Base-by-base conservation (phyloP, 2,329 filamentous ascomycete species). In the Lasiodiplodia hormozganensis region DNA sequence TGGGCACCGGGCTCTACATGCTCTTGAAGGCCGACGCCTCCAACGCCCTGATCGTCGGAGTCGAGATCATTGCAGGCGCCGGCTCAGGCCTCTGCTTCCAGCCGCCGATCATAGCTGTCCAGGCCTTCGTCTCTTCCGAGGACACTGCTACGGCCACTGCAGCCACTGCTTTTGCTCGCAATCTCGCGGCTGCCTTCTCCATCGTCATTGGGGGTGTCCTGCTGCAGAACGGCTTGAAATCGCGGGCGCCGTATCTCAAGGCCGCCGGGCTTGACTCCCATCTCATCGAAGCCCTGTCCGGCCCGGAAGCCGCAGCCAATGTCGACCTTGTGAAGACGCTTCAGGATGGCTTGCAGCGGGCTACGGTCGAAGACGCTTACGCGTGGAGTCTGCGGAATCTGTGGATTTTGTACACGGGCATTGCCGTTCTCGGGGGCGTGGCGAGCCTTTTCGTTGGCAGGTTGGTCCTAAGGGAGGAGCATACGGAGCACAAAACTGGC, bases 21-120 rank as follows among this genome's bases (percentile, higher is more conserved):
- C 71, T 70, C 16, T 76, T 79, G 60, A 70, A 74, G 49, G 74
- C 74, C 28, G 70, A 70, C 28, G 75, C 78, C 3, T 71, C 72
- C 14, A 75, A 76, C 6, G 76, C 71, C 0, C 68, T 71, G 54
- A 82, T 86, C 14, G 75, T 87, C 28, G 81, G 80, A 2, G 84
- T 84, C 71, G 79, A 87, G 68, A 75, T 87, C n/a, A 72, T 88
- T 14, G 81, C 77, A 2, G 86, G 85, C 1, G 70, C 85, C 0
- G 87, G 86, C 6, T 34, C 31, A 10, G 31, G 31, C 31, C 31
- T 34, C 31, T 34, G 31, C 31, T 34, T 34, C 2, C 1, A 86
- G 69, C 79, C 86, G 0, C 86, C 87, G 0, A 78, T 88, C 18
- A 83, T 89, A 31, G 86, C 86, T 1, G 76, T 89, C 0, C 87